Base-by-base conservation (phyloP, 78 protist genomes). In the Speleostelium caveatum region DNA sequence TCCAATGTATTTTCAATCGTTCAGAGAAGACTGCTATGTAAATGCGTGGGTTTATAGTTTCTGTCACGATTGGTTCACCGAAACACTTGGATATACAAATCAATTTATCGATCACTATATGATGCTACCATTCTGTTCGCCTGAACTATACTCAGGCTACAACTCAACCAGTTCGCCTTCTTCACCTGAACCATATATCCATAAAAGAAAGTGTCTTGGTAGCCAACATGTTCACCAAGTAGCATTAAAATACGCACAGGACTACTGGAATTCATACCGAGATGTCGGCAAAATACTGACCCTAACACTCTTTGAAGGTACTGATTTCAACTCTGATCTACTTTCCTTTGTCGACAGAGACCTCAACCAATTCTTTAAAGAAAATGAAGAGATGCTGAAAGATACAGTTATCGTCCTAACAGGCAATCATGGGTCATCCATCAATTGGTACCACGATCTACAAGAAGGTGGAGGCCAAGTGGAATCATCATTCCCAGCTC, bases 1-100 rank as follows among this genome's bases (percentile, higher is more conserved):
- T 53, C 87, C 87, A 38, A 49, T 78, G 71, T 78, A 42, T 33
- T 65, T 66, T 30, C 87, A 78, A 66, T 78, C 87, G 5, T 78
- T 65, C 59, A 45, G 87, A 62, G 67, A 72, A 26, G 93, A 86
- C 45, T 56, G 75, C 55, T 86, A 86, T 41, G 24, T 73, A 0
- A 86, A 71, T 0, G n/a, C 86, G 8, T 67, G 75, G 79, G 71
- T 75, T 21, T 66, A 86, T 32, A 75, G 76, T 2, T 38, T 56
- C 4, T 86, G 93, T 49, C 73, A 63, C 39, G 93, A 86, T 62
- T 86, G 93, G 93, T 67, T 74, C 60, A 45, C 33, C 32, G 58
- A 35, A 4, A 38, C 51, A 3, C 58, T 78, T 1, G n/a, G n/a
- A 16, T n/a, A n/a, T n/a, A n/a, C n/a, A n/a, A n/a, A n/a, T n/a